These are phyloP conservation scores for Penicillium italicum DNA, from an alignment of 2,329 filamentous ascomycete species.

Conservation along the genomic window DNA sequence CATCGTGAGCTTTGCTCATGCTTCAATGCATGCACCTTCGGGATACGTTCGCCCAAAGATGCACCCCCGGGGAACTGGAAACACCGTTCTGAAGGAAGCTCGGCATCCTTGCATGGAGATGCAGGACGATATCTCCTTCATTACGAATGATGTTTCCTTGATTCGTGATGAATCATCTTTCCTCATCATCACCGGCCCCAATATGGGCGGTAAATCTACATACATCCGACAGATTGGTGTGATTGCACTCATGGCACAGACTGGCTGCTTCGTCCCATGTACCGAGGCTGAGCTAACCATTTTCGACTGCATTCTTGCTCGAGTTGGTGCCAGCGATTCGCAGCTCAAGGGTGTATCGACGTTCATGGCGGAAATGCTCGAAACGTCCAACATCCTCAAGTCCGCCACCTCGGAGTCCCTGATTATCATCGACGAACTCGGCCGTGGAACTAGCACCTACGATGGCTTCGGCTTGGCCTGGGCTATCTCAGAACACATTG, in stretches of 20 bases:
- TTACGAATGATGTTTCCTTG: conserved; percentile 91
- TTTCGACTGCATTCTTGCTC: conserved; percentile 93
- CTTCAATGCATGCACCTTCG: conserved; percentile 85
- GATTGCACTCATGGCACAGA: conserved; percentile 94
- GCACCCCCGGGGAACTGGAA: conserved; percentile 79
- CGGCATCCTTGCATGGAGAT: conserved; percentile 98
- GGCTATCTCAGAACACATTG: conserved; percentile 97
- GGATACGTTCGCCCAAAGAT: conserved; percentile 90
- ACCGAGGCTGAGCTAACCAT: conserved; percentile 86
- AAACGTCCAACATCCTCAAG: conserved; percentile 97
- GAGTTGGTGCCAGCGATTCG: conserved; percentile 91
- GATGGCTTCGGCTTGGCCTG: conserved; percentile 98
- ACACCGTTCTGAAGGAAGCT: conserved; percentile 86
- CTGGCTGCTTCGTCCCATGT: conserved; percentile 94
- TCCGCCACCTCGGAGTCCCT: conserved; percentile 91
- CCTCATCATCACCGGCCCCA: conserved; percentile 93
- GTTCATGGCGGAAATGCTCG: conserved; percentile 99
- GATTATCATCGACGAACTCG: conserved; percentile 97
- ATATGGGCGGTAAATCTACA: conserved; percentile 98
- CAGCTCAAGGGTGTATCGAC: conserved; percentile 97
- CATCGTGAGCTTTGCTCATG: conserved; percentile 88
- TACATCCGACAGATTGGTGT: conserved; percentile 98
- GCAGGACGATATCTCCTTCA: conserved; percentile 97
- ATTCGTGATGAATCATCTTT: conserved; percentile 78
- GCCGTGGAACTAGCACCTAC: conserved; percentile 94